phyloP scores from a whole-genome alignment of 495 filamentous ascomycete genomes.

The Tetracladium setigerum region DNA sequence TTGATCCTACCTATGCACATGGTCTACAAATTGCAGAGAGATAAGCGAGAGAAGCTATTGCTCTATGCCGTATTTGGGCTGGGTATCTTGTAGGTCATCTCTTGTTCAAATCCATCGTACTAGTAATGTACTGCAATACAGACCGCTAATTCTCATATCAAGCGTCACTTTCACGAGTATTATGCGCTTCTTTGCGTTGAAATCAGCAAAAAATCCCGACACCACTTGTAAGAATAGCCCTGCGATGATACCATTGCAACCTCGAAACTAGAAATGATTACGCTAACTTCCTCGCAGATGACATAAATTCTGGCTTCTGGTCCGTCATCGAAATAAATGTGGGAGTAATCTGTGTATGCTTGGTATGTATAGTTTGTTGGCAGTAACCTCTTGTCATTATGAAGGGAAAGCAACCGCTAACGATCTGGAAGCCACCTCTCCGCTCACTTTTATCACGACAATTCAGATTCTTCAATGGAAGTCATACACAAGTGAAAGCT shows the following conservation, averaged over 20 bases:
- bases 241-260: background rate
- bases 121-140: too few species aligned
- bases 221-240: background rate
- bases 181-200: conserved; percentile 3
- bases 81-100: background rate
- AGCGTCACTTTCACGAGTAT: conserved; percentile 7
- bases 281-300: background rate
- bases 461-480: background rate
- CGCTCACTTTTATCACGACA: conserved; percentile 1
- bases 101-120: background rate
- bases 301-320: conserved; percentile 6
- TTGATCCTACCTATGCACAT: conserved; percentile 48
- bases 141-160: too few species aligned
- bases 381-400: too few species aligned
- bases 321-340: conserved; percentile 6
- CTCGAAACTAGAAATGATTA: too few species aligned
- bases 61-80: conserved; percentile 3
- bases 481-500: background rate
- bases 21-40: conserved; percentile 37
- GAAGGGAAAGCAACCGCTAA: too few species aligned
- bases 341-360: conserved; percentile 4
- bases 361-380: too few species aligned
- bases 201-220: background rate
- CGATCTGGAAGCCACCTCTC: too few species aligned
- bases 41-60: conserved; percentile 1